These are phyloP conservation scores for Mycena galopus DNA, from an alignment of 768 basidiomycete species.

Conservation along the genomic window DNA sequence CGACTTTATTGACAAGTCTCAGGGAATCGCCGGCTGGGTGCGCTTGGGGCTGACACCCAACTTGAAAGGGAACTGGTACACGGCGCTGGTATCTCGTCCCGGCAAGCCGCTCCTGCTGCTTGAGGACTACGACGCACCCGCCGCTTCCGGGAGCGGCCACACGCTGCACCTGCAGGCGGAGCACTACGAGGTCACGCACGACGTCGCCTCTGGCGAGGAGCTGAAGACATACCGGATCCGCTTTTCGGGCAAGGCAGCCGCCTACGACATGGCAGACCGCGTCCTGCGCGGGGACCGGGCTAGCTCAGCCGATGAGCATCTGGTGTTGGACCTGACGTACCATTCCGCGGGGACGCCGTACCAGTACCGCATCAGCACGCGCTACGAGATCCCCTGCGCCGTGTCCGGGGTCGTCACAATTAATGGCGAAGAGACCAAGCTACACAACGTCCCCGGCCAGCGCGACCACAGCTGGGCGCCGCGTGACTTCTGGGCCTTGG, in stretches of 20 bases:
- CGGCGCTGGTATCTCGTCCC: constrained; percentile 14
- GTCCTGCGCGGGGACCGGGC: constrained; percentile 12
- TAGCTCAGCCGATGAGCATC: constrained; percentile 7
- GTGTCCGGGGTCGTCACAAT: constrained; percentile 10
- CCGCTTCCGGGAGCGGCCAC: constrained; percentile 12
- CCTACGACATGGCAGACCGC: constrained; percentile 4
- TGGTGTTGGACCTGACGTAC: constrained; percentile 13
- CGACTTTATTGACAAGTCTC: constrained; percentile 14
- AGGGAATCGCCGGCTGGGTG: constrained; percentile 19
- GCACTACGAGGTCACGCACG: constrained; percentile 19
- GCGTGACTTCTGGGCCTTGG: constrained; percentile 15
- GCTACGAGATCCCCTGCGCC: constrained; percentile 15
- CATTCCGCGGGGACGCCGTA: constrained; percentile 9
- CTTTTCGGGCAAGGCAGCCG: constrained; percentile 13
- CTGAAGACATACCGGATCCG: constrained; percentile 18
- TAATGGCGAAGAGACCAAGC: constrained; percentile 7
- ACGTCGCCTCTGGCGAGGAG: constrained; percentile 13
- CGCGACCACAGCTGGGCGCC: constrained; percentile 17
- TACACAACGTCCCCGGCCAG: constrained; percentile 10
- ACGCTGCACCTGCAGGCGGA: constrained; percentile 13
- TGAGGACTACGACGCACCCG: constrained; percentile 43
- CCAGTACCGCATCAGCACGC: constrained; percentile 18
- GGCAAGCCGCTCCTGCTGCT: constrained; percentile 22
- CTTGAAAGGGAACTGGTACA: constrained; percentile 20
- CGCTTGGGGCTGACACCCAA: constrained; percentile 14